phyloP scores from a whole-genome alignment of 1,284 basidiomycete genomes.

The Moesziomyces parantarcticus region DNA sequence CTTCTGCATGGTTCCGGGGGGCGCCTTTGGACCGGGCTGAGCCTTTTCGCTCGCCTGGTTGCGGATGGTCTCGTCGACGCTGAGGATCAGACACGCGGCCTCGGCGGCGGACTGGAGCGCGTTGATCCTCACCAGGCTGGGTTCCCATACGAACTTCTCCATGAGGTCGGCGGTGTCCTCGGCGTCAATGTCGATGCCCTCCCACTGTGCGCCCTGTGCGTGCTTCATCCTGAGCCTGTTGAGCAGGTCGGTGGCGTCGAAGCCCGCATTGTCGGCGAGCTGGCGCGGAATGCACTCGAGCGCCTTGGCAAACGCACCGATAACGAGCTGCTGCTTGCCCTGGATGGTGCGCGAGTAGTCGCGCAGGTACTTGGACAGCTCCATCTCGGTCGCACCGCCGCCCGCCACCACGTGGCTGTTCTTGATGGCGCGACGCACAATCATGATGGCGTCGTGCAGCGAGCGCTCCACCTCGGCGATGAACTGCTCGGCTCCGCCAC shows the following conservation, averaged over 20 bases:
- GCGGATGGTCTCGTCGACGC: constrained; percentile 66
- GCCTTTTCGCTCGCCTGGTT: constrained; percentile 62
- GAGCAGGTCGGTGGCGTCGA: constrained; percentile 96
- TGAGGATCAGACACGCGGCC: constrained; percentile 87
- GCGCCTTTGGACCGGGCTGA: constrained; percentile 55
- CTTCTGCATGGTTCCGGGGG: constrained; percentile 64
- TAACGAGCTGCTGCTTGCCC: constrained; percentile 94
- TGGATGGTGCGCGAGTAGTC: constrained; percentile 91
- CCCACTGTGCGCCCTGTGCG: constrained; percentile 85
- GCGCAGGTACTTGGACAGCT: constrained; percentile 90
- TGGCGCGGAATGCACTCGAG: constrained; percentile 97
- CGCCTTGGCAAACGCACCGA: constrained; percentile 95
- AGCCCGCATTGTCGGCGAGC: constrained; percentile 97
- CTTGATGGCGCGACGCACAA: constrained; percentile 95
- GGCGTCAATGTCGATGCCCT: constrained; percentile 93
- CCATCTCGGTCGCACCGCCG: constrained; percentile 98
- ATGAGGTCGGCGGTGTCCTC: constrained; percentile 90
- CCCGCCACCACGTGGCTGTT: constrained; percentile 97
- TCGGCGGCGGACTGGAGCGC: constrained; percentile 94
- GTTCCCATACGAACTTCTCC: constrained; percentile 97
- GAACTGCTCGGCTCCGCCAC: constrained; percentile 98
- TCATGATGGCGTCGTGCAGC: constrained; percentile 99
- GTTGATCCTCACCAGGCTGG: constrained; percentile 92
- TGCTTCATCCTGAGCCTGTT: constrained; percentile 98
- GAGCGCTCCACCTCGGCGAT: constrained; percentile 98